Conservation (phyloP, 1,284 basidiomycete genomes). For the Austroboletus olivaceoglutinosus region DNA sequence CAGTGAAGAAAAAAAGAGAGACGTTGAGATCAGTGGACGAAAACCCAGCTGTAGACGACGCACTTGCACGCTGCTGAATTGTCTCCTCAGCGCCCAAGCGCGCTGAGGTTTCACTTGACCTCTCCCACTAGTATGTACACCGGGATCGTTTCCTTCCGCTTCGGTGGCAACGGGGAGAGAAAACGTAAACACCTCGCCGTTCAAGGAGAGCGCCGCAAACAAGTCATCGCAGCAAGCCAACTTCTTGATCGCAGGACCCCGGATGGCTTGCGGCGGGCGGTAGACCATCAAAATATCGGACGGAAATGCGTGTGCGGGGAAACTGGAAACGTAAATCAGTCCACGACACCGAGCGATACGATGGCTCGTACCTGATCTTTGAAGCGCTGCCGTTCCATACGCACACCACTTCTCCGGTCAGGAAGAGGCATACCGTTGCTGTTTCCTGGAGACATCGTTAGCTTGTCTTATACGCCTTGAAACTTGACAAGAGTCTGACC, state of each 20-base stretch:
- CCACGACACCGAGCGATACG: constrained; percentile 10
- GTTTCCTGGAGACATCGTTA: constrained; percentile 56
- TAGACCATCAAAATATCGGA: constrained; percentile 70
- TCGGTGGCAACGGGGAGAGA: constrained; percentile 43
- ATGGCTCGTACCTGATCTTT: constrained; percentile 62
- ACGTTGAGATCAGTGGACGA: neutral
- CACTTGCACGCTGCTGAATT: constrained; percentile 81
- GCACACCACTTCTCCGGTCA: constrained; percentile 77
- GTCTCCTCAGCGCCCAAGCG: constrained; percentile 88
- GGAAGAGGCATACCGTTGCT: constrained; percentile 78
- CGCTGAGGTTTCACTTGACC: constrained; percentile 71
- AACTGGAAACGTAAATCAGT: constrained; percentile 40
- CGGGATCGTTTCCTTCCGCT: constrained; percentile 18
- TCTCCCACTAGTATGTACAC: constrained; percentile 29
- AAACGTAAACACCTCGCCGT: constrained; percentile 93
- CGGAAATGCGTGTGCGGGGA: constrained; percentile 69
- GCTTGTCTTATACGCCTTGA: constrained; percentile 2
- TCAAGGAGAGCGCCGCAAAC: constrained; percentile 83
- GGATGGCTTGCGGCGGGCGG: constrained; percentile 71
- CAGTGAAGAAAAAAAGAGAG: neutral
- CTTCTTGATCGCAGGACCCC: constrained; percentile 75
- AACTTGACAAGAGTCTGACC: constrained; percentile 42
- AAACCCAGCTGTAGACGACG: constrained; percentile 26
- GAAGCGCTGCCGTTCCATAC: constrained; percentile 77
- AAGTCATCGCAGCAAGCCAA: constrained; percentile 78